Evolutionary conservation across 441 rosid genomes (phyloP).

Genomic region (Gossypium gossypioides): DNA sequence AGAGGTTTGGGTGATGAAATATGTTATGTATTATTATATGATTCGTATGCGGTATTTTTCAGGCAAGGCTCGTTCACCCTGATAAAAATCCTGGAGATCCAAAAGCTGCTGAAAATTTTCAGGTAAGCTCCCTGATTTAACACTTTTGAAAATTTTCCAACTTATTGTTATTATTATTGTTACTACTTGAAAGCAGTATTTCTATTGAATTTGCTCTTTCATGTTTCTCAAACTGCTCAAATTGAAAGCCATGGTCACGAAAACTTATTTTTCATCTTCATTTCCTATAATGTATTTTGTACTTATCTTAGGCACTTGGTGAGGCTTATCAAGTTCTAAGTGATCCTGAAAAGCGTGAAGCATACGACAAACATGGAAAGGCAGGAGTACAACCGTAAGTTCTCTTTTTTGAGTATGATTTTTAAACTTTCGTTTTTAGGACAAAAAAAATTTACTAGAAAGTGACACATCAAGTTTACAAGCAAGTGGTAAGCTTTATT

Average conservation of each 20-base stretch:
- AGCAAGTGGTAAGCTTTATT: not conserved
- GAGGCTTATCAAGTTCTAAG: conserved; percentile 92
- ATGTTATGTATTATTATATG: not conserved
- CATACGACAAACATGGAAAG: conserved; percentile 84
- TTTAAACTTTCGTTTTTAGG: not conserved
- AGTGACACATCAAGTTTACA: not conserved
- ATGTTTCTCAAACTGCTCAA: not conserved
- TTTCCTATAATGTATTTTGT: not conserved
- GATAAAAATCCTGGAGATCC: conserved; percentile 91
- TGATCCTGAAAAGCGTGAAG: conserved; percentile 81
- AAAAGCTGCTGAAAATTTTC: conserved; percentile 81
- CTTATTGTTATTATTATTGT: not conserved
- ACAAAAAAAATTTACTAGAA: not conserved
- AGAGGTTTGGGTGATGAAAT: not conserved
- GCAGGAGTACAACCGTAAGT: conserved; percentile 74
- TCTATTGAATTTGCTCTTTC: not conserved
- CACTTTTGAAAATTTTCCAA: not conserved
- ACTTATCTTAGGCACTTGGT: conserved; percentile 53
- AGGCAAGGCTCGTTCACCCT: conserved; percentile 90
- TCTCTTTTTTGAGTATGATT: not conserved
- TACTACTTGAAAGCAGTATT: not conserved
- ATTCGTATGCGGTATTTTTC: conserved; percentile 15
- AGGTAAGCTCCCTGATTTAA: conserved; percentile 34
- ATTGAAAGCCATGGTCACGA: not conserved
- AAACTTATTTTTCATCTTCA: not conserved